Evolutionary conservation across 345 rosid species (phyloP).

Genomic region (Ceriops zippeliana): DNA sequence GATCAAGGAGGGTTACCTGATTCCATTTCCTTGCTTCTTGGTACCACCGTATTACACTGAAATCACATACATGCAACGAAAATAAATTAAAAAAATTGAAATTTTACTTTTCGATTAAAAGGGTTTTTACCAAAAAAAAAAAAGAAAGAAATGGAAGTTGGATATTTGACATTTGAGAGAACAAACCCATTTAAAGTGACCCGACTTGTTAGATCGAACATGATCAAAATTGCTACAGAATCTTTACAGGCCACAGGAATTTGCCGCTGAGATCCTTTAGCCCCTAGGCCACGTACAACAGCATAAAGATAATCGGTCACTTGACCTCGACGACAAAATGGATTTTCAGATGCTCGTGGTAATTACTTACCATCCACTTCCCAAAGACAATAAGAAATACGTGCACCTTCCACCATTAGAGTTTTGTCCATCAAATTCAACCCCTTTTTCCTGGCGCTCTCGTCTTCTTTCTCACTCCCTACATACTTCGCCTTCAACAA

Average conservation of each 20-base stretch:
- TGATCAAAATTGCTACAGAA: constrained; percentile 75
- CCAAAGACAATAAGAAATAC: constrained; percentile 76
- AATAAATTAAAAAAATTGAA: not conserved
- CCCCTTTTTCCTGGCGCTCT: constrained; percentile 36
- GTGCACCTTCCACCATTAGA: constrained; percentile 57
- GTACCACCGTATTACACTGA: constrained; percentile 76
- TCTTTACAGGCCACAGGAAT: constrained; percentile 73
- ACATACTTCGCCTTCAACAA: constrained; percentile 61
- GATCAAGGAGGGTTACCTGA: constrained; percentile 38
- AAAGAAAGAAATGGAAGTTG: not conserved
- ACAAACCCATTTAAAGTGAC: constrained; percentile 60
- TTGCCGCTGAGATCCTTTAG: constrained; percentile 37
- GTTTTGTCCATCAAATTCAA: constrained; percentile 68
- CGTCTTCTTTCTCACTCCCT: constrained; percentile 51
- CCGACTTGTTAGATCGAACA: constrained; percentile 91
- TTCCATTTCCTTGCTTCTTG: constrained; percentile 71
- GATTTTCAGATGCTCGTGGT: not conserved
- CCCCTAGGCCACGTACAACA: constrained; percentile 36
- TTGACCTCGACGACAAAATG: not conserved
- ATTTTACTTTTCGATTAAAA: not conserved
- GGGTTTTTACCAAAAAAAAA: too few relatives aligned
- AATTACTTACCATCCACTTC: constrained; percentile 57
- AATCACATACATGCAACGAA: constrained; percentile 10
- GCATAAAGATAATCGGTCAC: not conserved
- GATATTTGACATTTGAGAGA: not conserved